Conservation (phyloP, 805 yeast species). For the Ogataea minuta region DNA sequence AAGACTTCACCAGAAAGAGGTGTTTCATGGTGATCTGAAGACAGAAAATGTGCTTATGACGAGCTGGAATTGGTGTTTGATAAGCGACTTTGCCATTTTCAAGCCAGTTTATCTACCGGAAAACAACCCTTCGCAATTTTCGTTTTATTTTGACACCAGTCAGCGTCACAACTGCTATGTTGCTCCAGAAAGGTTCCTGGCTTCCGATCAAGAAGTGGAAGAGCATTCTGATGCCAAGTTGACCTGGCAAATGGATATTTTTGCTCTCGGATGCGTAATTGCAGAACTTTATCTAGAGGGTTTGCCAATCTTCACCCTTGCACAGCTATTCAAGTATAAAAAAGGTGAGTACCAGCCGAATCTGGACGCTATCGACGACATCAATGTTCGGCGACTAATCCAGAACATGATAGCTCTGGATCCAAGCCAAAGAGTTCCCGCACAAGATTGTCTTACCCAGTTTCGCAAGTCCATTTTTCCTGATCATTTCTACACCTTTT, state of each 20-base stretch:
- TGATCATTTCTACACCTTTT: conserved; percentile 59
- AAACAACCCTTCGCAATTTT: conserved; percentile 88
- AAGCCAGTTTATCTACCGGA: conserved; percentile 88
- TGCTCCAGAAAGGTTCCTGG: conserved; percentile 87
- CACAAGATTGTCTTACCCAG: conserved; percentile 49
- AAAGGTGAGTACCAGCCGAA: conserved; percentile 66
- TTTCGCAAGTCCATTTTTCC: conserved; percentile 61
- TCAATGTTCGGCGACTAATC: conserved; percentile 52
- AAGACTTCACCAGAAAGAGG: conserved; percentile 57
- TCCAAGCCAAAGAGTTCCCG: conserved; percentile 58
- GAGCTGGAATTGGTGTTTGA: conserved; percentile 81
- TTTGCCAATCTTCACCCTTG: conserved; percentile 76
- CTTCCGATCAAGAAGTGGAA: conserved; percentile 29
- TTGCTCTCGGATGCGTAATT: conserved; percentile 81
- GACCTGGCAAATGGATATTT: conserved; percentile 73
- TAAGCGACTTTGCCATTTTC: conserved; percentile 80
- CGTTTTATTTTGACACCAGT: conserved; percentile 90
- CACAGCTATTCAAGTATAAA: conserved; percentile 83
- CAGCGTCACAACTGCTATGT: conserved; percentile 83
- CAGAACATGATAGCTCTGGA: conserved; percentile 60
- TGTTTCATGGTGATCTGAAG: conserved; percentile 89
- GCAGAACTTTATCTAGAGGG: conserved; percentile 90
- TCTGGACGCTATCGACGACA: conserved; percentile 52
- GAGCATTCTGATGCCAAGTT: conserved; percentile 31
- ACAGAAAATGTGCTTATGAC: conserved; percentile 85